Evolutionary conservation across 2,329 filamentous ascomycete genomes (phyloP), one percentile per base, ranked within the genome.

Genomic region (Cercospora citrullina): DNA sequence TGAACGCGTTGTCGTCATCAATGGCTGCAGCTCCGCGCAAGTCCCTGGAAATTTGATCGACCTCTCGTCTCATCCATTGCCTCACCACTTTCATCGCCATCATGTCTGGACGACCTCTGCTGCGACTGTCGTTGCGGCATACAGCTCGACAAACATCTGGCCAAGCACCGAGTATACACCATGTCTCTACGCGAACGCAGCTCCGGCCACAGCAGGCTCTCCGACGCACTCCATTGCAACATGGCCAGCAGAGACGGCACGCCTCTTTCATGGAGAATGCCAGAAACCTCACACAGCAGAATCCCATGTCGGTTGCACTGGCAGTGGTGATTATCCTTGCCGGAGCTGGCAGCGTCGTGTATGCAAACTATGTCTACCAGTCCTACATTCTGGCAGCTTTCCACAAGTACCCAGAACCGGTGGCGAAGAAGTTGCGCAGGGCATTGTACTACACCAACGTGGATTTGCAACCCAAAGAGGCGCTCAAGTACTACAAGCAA

Each of bases 361-460:
- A 81, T 73, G 78, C 81, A 60, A 83, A 83, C 60, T 81, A 80
- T 75, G 77, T 83, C 74, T 84, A 84, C 75, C 76, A 79, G 23
- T 79, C 79, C 66, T 80, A 84, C 74, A 83, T 84, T 69, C 75
- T 82, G 60, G 80, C 76, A 59, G 78, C 83, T 12, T 86, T 85
- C 74, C 83, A 85, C 77, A 84, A 85, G 64, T 88, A 83, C 76
- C 92, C 92, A 2, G 87, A 91, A 51, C 84, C 88, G 1, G 88
- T 94, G 36, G 91, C 91, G 9, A 89, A 91, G 74, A 89, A 91
- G 69, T 84, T 99, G 58, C 91, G 95, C 33, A 87, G 89, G 72
- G 95, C 93, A 0, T 82, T 98, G 28, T 97, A 94, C 81, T 96
- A 92, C 80, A 92, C 90, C 72, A 94, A 95, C 75, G 87, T 90